Evolutionary conservation across 2,329 filamentous ascomycete genomes (phyloP).

Genomic region (Lasiodiplodia sp.): DNA sequence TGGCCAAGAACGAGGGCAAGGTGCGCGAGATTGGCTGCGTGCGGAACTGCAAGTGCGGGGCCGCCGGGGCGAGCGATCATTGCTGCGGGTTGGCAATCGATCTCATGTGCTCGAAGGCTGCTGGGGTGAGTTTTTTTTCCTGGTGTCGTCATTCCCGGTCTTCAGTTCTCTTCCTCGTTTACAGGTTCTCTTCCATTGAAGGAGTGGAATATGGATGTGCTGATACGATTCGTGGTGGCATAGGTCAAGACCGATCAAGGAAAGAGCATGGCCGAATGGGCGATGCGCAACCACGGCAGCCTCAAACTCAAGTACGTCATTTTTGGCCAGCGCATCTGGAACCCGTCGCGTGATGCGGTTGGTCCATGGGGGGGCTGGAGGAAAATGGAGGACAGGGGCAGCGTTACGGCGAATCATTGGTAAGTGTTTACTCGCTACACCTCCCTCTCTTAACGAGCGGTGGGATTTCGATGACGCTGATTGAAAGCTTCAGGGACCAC

Average conservation of each 20-base stretch:
- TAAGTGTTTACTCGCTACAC: neutral
- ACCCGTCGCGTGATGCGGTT: neutral
- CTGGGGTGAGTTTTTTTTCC: neutral
- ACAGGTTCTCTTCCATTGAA: neutral
- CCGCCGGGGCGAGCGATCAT: neutral
- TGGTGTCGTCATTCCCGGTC: neutral
- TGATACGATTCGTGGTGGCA: neutral
- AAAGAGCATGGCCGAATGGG: neutral
- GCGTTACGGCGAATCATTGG: slow-evolving; percentile 1
- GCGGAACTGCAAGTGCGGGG: neutral
- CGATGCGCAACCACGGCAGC: neutral
- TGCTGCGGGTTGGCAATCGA: neutral
- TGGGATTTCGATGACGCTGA: neutral
- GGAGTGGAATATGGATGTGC: neutral
- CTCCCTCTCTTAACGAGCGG: neutral
- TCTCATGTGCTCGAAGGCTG: neutral
- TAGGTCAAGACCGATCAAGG: neutral
- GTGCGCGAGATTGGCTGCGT: neutral
- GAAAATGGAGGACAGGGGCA: neutral
- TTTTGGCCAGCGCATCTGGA: neutral
- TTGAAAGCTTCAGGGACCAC: neutral
- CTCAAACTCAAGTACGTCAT: neutral
- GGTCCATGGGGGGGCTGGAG: neutral
- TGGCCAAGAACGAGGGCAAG: neutral
- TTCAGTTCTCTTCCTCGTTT: neutral